Evolutionary conservation across 805 yeast genomes (phyloP), one percentile per base, ranked within the genome.

Genomic region (Ogataea ganodermae): DNA sequence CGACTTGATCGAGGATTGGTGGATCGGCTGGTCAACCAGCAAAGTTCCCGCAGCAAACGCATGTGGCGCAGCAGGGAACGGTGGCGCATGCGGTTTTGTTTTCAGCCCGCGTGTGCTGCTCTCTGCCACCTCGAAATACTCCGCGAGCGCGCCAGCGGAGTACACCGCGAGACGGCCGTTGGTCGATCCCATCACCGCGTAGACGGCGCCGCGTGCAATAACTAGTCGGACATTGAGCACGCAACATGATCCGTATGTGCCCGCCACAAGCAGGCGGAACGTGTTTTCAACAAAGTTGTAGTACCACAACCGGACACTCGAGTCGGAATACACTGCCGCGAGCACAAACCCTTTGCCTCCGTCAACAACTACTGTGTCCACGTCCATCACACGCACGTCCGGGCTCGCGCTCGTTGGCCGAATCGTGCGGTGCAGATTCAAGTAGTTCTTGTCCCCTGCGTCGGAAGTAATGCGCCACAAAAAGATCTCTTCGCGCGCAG

Each of bases 341-440:
- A 91, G 57, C 1, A 81, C 55, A 53, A 80, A 77, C 6, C 84
- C 85, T 60, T 55, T 14, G 42, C 40, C 23, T 33, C 42, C 1
- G n/a, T 18, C 36, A 33, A 75, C 68, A 35, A 74, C 72, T 12
- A 74, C 51, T 5, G 79, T 67, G 51, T 76, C 84, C 60, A 90
- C 85, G 64, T 87, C 96, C 97, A 90, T 92, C 46, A 92, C 82
- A 54, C 99, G 74, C 51, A 94, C 72, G 64, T 94, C 98, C 0
- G 96, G 96, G 47, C 80, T 78, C 12, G 73, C 73, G 8, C 74
- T 65, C 7, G 64, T 62, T 1, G 89, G 80, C 3, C 79, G 80
- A 23, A 91, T 67, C 1, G 79, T 67, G 4, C 83, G 77, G 38
- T 68, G 68, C 32, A 81, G 73, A 0, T 61, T 61, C 21, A 85